Conservation (phyloP, 129 eudicot genomes). For the Cynara cardunculus region DNA sequence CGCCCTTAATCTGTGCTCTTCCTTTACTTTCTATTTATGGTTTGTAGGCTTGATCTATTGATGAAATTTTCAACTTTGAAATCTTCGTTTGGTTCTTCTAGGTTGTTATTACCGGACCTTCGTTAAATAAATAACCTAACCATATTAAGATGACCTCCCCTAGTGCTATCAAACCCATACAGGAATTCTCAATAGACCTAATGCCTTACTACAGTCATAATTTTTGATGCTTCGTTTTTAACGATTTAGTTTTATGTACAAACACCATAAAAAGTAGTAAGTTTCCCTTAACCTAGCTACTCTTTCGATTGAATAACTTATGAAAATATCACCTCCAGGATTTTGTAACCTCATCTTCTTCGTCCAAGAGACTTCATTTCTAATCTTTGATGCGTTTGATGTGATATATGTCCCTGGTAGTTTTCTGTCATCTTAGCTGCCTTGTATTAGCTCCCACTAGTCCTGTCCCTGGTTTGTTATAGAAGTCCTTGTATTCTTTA, state of each 20-base stretch:
- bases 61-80: background rate
- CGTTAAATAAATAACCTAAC: too few relatives aligned
- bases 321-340: background rate
- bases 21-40: background rate
- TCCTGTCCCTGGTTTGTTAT: background rate
- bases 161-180: background rate
- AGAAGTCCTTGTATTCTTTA: background rate
- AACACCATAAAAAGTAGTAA: too few relatives aligned
- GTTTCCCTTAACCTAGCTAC: too few relatives aligned
- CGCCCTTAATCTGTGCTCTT: background rate
- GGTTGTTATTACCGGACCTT: background rate
- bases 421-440: background rate
- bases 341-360: background rate
- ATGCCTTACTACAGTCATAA: background rate
- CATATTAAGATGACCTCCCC: background rate
- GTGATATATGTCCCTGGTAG: background rate
- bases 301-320: too few relatives aligned
- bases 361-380: background rate
- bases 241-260: background rate
- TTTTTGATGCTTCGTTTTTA: background rate
- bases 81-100: background rate
- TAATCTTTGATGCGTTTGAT: background rate
- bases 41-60: background rate
- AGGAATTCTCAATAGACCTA: background rate
- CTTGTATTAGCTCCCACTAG: background rate